phyloP scores from a whole-genome alignment of 306 rosid genomes.

The Vachellia pachyceras region DNA sequence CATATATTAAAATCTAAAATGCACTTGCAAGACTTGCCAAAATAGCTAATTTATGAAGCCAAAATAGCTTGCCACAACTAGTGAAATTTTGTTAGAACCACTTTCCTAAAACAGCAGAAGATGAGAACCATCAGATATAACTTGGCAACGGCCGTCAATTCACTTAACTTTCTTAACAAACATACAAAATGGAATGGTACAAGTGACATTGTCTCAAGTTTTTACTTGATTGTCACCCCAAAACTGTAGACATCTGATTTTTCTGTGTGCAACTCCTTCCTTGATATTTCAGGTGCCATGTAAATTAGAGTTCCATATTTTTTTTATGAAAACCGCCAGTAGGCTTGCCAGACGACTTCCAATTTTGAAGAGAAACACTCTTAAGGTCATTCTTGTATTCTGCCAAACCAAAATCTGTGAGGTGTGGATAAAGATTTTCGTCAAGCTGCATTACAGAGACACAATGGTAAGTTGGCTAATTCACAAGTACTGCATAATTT shows the following conservation, averaged over 20 bases:
- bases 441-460: slow-evolving; percentile 70
- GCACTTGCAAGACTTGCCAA: neutral
- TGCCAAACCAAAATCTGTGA: slow-evolving; percentile 97
- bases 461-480: slow-evolving; percentile 23
- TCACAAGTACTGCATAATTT: slow-evolving; percentile 20
- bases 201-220: slow-evolving; percentile 20
- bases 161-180: slow-evolving; percentile 7
- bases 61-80: slow-evolving; percentile 10
- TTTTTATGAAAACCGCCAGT: slow-evolving; percentile 97
- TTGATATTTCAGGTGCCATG: slow-evolving; percentile 96
- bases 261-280: slow-evolving; percentile 82
- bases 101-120: neutral
- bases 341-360: slow-evolving; percentile 94
- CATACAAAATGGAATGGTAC: neutral
- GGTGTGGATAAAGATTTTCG: slow-evolving; percentile 67
- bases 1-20: slow-evolving; percentile 17
- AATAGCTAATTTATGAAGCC: slow-evolving; percentile 14
- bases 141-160: slow-evolving; percentile 7
- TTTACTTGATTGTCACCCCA: slow-evolving; percentile 85
- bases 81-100: neutral
- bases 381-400: slow-evolving; percentile 68
- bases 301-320: slow-evolving; percentile 86
- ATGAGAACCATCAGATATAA: neutral
- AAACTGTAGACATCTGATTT: slow-evolving; percentile 93
- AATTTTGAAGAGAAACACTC: slow-evolving; percentile 68